Percentiles rank a stretch among this genome's conserved stretches.
phyloP scores from a whole-genome alignment of 179 eudicot species.

The Heliamphora ciliata region DNA sequence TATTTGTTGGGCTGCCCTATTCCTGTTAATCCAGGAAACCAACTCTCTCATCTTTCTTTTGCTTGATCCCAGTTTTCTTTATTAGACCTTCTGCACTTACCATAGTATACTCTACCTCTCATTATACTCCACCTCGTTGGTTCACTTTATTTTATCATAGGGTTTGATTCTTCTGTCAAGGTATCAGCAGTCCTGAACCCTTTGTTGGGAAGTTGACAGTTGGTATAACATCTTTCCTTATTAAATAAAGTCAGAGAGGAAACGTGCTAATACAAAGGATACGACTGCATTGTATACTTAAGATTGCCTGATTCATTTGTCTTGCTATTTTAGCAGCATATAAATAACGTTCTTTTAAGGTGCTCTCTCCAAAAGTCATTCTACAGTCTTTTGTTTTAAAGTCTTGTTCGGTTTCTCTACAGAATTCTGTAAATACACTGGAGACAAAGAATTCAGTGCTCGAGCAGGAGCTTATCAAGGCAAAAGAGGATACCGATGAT shows the following conservation, averaged over 20 bases:
- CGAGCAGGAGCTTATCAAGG: conserved; percentile 55
- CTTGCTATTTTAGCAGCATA: background rate
- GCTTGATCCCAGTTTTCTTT: background rate
- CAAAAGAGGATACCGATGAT: conserved; percentile 45
- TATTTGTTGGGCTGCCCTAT: background rate
- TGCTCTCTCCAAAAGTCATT: background rate
- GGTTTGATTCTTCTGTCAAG: background rate
- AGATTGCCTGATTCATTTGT: background rate
- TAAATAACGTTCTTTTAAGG: conserved; percentile 2
- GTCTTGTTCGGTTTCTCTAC: conserved; percentile 17
- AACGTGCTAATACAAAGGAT: background rate
- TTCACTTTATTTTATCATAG: background rate
- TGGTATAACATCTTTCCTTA: background rate
- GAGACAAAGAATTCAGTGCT: conserved; percentile 59
- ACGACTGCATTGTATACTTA: background rate
- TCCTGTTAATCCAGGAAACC: background rate
- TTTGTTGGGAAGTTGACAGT: background rate
- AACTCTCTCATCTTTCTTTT: background rate
- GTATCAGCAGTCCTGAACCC: background rate
- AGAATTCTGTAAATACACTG: conserved; percentile 62
- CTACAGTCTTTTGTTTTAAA: background rate
- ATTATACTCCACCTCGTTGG: background rate
- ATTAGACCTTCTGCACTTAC: background rate
- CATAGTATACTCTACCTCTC: background rate
- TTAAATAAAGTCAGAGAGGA: background rate